Base-by-base conservation (phyloP, 345 rosid genomes). In the Eucalyptus melliodora region DNA sequence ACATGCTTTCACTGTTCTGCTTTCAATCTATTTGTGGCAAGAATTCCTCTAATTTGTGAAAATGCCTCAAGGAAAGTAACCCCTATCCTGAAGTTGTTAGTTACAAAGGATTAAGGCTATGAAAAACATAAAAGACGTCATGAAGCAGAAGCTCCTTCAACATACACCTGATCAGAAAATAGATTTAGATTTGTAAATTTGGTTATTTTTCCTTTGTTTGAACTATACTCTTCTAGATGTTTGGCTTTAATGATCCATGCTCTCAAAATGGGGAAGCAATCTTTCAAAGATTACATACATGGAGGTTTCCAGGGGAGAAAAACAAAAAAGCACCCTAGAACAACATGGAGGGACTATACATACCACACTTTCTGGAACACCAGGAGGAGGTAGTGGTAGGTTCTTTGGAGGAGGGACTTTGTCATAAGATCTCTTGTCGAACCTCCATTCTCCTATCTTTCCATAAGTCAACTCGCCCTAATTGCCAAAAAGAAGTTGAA, bases 351-450 rank as follows among this genome's bases (percentile, higher is more conserved):
- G 45, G 27, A 72, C 11, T 37, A 77, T 49, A 90, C 98, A 86
- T 97, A 97, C 99, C 98, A 97, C 99, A 92, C 99, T 97, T 91
- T 94, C 95, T 16, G 99, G 89, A 91, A 97, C 99, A 88, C 99
- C 99, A 5, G 95, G 93, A 67, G 99, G 99, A 88, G 99, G 99
- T 92, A 98, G 88, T 59, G 99, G 91, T 85, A 98, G 99, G 92
- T 97, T 98, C 92, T 91, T 95, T 5, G 97, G 98, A 15, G 99
- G 99, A 62, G 96, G 91, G 55, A 69, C 92, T 17, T 15, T 87
- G 80, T 90, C 95, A 55, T 92, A 96, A 9, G 99, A 96, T 93
- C 99, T 94, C 93, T 98, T 98, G 92, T 97, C 98, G 13, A 98
- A 98, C 92, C 99, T 94, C 99, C 99, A 98, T 93, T 96, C 97